Conservation (phyloP, 1,284 basidiomycete genomes). For the Inonotus hispidus region DNA sequence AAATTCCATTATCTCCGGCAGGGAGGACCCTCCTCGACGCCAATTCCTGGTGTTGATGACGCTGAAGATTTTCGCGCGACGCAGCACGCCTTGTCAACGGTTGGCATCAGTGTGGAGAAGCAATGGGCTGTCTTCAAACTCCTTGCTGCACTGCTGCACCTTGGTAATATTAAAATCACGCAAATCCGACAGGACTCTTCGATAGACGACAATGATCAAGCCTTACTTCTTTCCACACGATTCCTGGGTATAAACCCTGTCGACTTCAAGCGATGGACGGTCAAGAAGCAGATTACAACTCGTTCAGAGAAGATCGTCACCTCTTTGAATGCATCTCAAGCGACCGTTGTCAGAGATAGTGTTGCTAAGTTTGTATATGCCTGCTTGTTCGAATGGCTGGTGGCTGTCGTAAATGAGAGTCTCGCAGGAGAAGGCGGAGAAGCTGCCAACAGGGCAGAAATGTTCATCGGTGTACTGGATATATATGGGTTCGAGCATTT, state of each 20-base stretch:
- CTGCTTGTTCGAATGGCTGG: slow-evolving; percentile 98
- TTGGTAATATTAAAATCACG: slow-evolving; percentile 93
- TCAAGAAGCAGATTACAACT: slow-evolving; percentile 96
- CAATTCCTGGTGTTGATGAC: slow-evolving; percentile 92
- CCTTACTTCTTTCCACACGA: slow-evolving; percentile 76
- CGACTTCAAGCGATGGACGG: slow-evolving; percentile 99
- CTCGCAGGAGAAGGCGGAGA: slow-evolving; percentile 86
- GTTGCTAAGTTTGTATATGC: slow-evolving; percentile 99
- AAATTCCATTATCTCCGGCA: slow-evolving; percentile 94
- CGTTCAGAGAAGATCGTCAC: slow-evolving; percentile 95
- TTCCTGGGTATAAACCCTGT: slow-evolving; percentile 86
- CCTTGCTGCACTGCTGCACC: slow-evolving; percentile 88
- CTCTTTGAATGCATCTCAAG: slow-evolving; percentile 80
- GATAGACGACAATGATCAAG: slow-evolving; percentile 82
- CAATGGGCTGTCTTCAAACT: slow-evolving; percentile 98
- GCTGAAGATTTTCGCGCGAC: slow-evolving; percentile 92
- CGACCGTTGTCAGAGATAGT: slow-evolving; percentile 93
- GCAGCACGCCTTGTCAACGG: slow-evolving; percentile 91
- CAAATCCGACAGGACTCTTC: slow-evolving; percentile 79
- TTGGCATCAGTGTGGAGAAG: slow-evolving; percentile 94
- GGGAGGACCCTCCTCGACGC: slow-evolving; percentile 81
- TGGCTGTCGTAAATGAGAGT: slow-evolving; percentile 95
- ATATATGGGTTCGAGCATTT: slow-evolving; percentile 97
- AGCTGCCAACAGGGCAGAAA: slow-evolving; percentile 82
- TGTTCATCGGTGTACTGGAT: slow-evolving; percentile 99